phyloP scores from a whole-genome alignment of 78 protist genomes.

The Carpediemonas membranifera region DNA sequence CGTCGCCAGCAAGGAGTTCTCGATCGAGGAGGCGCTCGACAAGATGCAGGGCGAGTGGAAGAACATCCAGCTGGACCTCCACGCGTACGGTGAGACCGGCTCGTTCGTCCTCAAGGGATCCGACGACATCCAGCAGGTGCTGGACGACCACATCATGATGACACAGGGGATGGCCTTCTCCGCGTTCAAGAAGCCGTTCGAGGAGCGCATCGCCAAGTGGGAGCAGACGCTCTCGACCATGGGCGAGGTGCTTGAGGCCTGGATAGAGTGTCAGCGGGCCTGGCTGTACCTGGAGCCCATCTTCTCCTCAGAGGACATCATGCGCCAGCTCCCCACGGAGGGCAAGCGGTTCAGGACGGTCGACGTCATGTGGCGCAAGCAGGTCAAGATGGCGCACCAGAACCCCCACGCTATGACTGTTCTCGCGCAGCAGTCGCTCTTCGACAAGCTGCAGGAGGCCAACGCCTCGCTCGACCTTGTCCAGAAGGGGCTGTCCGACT shows the following conservation, averaged over 20 bases:
- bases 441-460: constrained; percentile 42
- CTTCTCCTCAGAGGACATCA: constrained; percentile 69
- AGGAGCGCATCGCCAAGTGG: constrained; percentile 53
- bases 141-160: constrained; percentile 66
- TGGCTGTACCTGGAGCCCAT: constrained; percentile 84
- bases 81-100: constrained; percentile 30
- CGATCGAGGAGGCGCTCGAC: constrained; percentile 49
- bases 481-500: constrained; percentile 62
- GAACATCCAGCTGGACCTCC: constrained; percentile 20
- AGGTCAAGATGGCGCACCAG: constrained; percentile 21
- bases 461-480: constrained; percentile 55
- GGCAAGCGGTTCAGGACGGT: constrained; percentile 44
- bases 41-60: constrained; percentile 56
- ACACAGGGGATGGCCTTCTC: constrained; percentile 63
- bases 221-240: constrained; percentile 31
- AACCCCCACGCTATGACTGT: constrained; percentile 33
- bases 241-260: constrained; percentile 55
- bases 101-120: constrained; percentile 45
- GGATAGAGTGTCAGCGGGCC: constrained; percentile 63
- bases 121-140: constrained; percentile 40
- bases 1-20: neutral
- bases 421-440: constrained; percentile 36
- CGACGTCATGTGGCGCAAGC: constrained; percentile 41
- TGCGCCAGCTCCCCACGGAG: constrained; percentile 61
- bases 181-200: constrained; percentile 56